These are phyloP conservation scores for Ophiostoma quercus DNA, from an alignment of 2,329 filamentous ascomycete species.

Conservation along the genomic window DNA sequence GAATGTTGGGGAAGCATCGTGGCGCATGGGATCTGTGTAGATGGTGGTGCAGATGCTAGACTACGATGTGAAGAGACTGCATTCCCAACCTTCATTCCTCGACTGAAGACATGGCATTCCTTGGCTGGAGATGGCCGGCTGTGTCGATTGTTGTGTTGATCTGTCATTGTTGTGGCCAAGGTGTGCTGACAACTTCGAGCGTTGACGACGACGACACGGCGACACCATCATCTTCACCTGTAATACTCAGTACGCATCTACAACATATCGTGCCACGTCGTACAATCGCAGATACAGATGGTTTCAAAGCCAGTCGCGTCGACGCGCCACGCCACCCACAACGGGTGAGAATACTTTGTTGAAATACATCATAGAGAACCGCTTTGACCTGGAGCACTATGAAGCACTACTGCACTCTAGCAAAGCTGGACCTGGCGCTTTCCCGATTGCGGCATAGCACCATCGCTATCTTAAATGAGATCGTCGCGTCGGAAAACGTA, in stretches of 20 bases:
- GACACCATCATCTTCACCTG: background rate
- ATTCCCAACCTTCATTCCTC: background rate
- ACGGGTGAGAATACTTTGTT: background rate
- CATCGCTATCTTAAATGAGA: conserved; percentile 24
- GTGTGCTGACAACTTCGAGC: background rate
- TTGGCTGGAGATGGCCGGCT: background rate
- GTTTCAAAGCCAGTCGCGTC: background rate
- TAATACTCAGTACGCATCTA: background rate
- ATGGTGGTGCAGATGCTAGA: background rate
- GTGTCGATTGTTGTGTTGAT: background rate
- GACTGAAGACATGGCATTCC: conserved; percentile 2
- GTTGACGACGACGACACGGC: background rate
- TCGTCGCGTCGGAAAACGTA: background rate
- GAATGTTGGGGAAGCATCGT: conserved; percentile 8
- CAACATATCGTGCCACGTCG: background rate
- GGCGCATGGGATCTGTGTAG: background rate
- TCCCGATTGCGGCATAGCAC: conserved; percentile 11
- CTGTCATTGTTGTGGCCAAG: background rate
- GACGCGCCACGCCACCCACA: background rate
- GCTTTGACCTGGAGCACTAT: background rate
- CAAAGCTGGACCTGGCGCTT: background rate
- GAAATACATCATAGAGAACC: background rate
- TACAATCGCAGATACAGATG: background rate
- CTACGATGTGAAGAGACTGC: background rate
- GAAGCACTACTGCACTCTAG: conserved; percentile 1